Conservation (phyloP, 169 alveolate species). For the Cardiosporidium cionae region DNA sequence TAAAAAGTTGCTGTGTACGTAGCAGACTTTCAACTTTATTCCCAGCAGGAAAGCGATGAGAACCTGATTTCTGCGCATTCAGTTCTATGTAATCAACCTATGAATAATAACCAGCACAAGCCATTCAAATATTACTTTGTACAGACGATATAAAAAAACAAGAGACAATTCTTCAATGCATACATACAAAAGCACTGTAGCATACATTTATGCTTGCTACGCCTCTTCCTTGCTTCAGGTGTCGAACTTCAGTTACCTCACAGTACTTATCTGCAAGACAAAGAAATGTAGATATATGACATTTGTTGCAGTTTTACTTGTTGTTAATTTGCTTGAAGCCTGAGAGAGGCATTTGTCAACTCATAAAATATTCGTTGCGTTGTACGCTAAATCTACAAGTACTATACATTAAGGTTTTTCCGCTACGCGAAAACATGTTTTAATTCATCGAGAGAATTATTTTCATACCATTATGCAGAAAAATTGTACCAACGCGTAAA, state of each 20-base stretch:
- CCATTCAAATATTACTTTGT: neutral
- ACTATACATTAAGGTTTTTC: too few species aligned
- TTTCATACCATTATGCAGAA: neutral
- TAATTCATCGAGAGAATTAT: too few species aligned
- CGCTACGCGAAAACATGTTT: too few species aligned
- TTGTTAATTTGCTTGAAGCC: too few species aligned
- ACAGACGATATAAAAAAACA: neutral
- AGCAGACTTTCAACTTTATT: neutral
- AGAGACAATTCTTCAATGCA: neutral
- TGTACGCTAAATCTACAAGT: too few species aligned
- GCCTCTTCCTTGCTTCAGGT: neutral
- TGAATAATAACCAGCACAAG: too few species aligned
- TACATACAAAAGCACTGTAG: neutral
- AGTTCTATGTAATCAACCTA: neutral
- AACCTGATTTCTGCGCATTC: neutral
- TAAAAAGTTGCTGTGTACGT: too few species aligned
- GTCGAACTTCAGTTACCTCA: neutral
- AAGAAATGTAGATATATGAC: too few species aligned
- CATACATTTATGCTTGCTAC: neutral
- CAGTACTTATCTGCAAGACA: neutral
- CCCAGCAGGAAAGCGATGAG: neutral
- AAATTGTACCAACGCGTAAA: neutral
- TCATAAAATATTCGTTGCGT: too few species aligned
- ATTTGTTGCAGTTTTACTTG: too few species aligned
- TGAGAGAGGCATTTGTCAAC: too few species aligned